Conservation (phyloP, 306 rosid species). For the Sindora glabra region DNA sequence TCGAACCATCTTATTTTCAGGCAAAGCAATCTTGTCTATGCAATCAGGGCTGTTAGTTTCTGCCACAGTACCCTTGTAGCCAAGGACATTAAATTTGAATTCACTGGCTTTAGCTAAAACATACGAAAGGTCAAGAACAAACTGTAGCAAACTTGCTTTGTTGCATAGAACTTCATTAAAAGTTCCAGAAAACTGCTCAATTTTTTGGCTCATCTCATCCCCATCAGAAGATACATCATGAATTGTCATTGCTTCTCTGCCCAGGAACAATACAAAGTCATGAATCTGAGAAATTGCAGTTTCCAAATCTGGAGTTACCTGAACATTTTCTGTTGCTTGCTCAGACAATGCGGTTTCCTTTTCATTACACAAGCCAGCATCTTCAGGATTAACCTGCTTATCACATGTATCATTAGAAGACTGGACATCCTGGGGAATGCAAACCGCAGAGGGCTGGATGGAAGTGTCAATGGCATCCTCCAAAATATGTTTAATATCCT, state of each 20-base stretch:
- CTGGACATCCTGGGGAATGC: slow-evolving; percentile 34
- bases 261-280: slow-evolving; percentile 60
- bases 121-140: slow-evolving; percentile 69
- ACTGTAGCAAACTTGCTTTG: slow-evolving; percentile 53
- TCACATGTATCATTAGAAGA: slow-evolving; percentile 45
- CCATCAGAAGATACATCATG: slow-evolving; percentile 47
- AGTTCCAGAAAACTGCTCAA: slow-evolving; percentile 68
- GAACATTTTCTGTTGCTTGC: slow-evolving; percentile 32
- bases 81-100: slow-evolving; percentile 63
- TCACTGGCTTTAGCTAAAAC: slow-evolving; percentile 71
- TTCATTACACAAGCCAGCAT: slow-evolving; percentile 46
- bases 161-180: slow-evolving; percentile 36
- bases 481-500: slow-evolving; percentile 66
- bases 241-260: slow-evolving; percentile 63
- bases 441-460: slow-evolving; percentile 26
- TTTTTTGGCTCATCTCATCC: slow-evolving; percentile 50
- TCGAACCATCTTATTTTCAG: slow-evolving; percentile 63
- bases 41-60: slow-evolving; percentile 83
- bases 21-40: slow-evolving; percentile 91
- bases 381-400: slow-evolving; percentile 64
- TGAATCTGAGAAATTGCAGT: slow-evolving; percentile 78
- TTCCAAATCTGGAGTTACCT: slow-evolving; percentile 48
- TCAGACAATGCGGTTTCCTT: slow-evolving; percentile 40
- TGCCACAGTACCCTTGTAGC: slow-evolving; percentile 55
- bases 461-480: slow-evolving; percentile 54